These are phyloP conservation scores for Podospora fimiseda DNA, from an alignment of 495 filamentous ascomycete species.

Conservation along the genomic window DNA sequence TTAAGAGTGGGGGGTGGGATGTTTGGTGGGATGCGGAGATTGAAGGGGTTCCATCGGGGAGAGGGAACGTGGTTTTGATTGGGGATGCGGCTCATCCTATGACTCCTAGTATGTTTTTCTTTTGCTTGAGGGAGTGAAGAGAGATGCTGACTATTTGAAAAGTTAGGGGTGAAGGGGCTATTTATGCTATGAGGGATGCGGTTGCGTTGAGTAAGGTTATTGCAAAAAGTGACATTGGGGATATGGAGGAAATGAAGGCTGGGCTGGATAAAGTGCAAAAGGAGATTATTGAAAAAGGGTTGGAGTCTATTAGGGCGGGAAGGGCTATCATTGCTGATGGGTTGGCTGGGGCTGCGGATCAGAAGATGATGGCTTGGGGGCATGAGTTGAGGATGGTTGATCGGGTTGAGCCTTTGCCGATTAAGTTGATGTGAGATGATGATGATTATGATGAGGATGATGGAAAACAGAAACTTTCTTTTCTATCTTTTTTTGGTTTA, in stretches of 20 bases:
- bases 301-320: slow-evolving; percentile 7
- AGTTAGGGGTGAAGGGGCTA: slow-evolving; percentile 33
- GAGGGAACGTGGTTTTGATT: slow-evolving; percentile 45
- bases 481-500: neutral
- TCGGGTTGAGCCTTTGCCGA: slow-evolving; percentile 5
- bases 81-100: slow-evolving; percentile 57
- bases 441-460: neutral
- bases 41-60: slow-evolving; percentile 26
- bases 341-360: neutral
- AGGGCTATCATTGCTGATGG: neutral
- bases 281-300: slow-evolving; percentile 10
- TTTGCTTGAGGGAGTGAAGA: neutral
- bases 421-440: slow-evolving; percentile 3
- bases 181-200: slow-evolving; percentile 28
- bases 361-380: slow-evolving; percentile 10
- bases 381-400: slow-evolving; percentile 6
- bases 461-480: neutral
- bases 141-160: neutral
- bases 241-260: neutral
- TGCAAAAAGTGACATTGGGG: slow-evolving; percentile 8
- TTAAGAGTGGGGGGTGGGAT: slow-evolving; percentile 12
- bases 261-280: slow-evolving; percentile 18
- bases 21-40: slow-evolving; percentile 14
- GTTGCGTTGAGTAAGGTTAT: slow-evolving; percentile 17
- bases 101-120: slow-evolving; percentile 46